Percentiles rank a stretch among this genome's conserved stretches.
These are phyloP conservation scores for Geotrichum bryndzae DNA, from an alignment of 1,139 yeast species.

Conservation along the genomic window DNA sequence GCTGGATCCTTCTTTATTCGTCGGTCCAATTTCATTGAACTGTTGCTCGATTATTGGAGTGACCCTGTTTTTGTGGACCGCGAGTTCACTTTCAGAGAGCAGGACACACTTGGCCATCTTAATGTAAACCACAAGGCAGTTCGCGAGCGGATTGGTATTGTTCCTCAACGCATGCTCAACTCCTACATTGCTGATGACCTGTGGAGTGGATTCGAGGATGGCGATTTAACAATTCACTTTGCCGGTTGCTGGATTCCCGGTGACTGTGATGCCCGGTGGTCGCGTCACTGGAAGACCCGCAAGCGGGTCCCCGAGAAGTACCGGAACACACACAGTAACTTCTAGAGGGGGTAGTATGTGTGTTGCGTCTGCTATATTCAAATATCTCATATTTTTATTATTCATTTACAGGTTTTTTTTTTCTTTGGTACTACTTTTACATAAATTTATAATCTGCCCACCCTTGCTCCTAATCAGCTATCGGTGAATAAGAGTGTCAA, in stretches of 20 bases:
- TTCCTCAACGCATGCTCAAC: conserved; percentile 26
- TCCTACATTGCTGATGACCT: conserved; percentile 20
- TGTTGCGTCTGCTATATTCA: background rate
- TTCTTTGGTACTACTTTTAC: no score
- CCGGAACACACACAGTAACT: conserved; percentile 2
- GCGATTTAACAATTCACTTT: conserved; percentile 18
- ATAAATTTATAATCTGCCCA: no score
- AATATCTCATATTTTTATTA: background rate
- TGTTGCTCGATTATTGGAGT: conserved; percentile 25
- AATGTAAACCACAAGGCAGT: conserved; percentile 15
- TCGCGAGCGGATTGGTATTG: conserved; percentile 24
- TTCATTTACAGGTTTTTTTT: no score
- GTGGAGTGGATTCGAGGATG: conserved; percentile 12
- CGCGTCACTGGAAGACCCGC: conserved; percentile 9
- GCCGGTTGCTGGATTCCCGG: conserved; percentile 21
- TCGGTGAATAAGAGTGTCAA: no score
- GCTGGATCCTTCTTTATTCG: conserved; percentile 28
- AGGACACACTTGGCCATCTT: conserved; percentile 19
- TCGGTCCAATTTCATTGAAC: conserved; percentile 22
- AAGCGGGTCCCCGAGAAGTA: conserved; percentile 12
- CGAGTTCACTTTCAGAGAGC: conserved; percentile 23
- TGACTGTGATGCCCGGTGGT: conserved; percentile 14
- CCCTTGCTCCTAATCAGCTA: no score
- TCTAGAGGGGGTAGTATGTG: background rate
- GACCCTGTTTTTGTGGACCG: conserved; percentile 20